Percentiles rank a stretch among this genome's conserved stretches.
Evolutionary conservation across 176 grass and related monocot species (phyloP).

Genomic region (Raddia guianensis): DNA sequence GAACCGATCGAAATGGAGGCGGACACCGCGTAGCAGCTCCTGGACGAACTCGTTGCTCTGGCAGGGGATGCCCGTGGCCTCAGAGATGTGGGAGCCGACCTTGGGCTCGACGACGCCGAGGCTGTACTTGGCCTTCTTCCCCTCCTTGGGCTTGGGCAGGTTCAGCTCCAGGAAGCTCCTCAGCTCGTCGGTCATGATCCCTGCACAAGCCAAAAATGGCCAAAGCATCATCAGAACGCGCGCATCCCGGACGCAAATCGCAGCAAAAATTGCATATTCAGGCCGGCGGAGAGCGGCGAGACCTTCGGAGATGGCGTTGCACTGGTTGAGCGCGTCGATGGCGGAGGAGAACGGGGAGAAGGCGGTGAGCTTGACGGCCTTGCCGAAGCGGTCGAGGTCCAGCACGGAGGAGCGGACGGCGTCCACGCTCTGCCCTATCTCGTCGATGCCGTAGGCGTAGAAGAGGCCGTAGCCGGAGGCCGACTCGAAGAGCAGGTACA

Average conservation of each 20-base stretch:
- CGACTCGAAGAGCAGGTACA: slow-evolving; percentile 84
- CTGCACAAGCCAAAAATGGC: slow-evolving; percentile 24
- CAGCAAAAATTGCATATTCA: too few relatives aligned
- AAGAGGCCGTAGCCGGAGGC: slow-evolving; percentile 77
- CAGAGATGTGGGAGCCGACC: slow-evolving; percentile 82
- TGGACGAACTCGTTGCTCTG: slow-evolving; percentile 85
- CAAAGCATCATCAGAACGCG: slow-evolving; percentile 10
- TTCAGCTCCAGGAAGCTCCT: slow-evolving; percentile 88
- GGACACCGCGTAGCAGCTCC: slow-evolving; percentile 72
- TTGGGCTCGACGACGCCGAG: slow-evolving; percentile 84
- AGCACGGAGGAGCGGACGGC: slow-evolving; percentile 70
- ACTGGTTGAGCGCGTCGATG: slow-evolving; percentile 80
- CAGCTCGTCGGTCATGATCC: slow-evolving; percentile 85
- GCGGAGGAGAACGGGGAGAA: slow-evolving; percentile 87
- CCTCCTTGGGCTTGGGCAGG: slow-evolving; percentile 76
- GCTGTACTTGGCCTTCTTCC: slow-evolving; percentile 89
- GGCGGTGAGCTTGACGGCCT: slow-evolving; percentile 82
- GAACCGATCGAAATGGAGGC: slow-evolving; percentile 76
- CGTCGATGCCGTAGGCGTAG: slow-evolving; percentile 77
- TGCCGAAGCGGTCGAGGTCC: slow-evolving; percentile 81
- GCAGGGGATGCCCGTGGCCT: slow-evolving; percentile 78
- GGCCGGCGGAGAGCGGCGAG: neutral
- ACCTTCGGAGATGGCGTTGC: slow-evolving; percentile 91
- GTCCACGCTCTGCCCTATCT: slow-evolving; percentile 79
- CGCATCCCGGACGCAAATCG: neutral